These are phyloP conservation scores for Glycine tomentella DNA, from an alignment of 306 rosid genomes.

Conservation along the genomic window DNA sequence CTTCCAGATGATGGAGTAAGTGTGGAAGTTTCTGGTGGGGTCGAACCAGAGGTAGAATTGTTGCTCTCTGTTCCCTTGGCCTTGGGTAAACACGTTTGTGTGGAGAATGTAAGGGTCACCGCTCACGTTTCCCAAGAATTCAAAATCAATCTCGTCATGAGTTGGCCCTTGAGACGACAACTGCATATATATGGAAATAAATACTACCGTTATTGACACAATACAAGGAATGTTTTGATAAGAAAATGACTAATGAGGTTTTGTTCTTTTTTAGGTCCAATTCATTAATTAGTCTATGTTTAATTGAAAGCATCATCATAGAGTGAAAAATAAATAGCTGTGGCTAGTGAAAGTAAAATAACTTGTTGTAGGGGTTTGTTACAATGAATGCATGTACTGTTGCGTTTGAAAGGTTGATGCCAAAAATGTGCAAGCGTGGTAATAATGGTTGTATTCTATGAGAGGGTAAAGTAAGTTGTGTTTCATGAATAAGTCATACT, in stretches of 20 bases:
- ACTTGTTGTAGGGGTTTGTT: slow-evolving; percentile 15
- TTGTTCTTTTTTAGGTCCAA: too few species aligned
- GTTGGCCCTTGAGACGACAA: slow-evolving; percentile 77
- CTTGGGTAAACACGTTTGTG: slow-evolving; percentile 81
- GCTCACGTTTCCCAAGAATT: slow-evolving; percentile 85
- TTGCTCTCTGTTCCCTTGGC: slow-evolving; percentile 83
- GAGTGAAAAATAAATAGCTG: background rate
- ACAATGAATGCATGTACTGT: background rate
- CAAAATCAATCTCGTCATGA: slow-evolving; percentile 93
- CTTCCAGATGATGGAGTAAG: slow-evolving; percentile 86
- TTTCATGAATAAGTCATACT: background rate
- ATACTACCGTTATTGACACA: too few species aligned
- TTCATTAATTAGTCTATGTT: too few species aligned
- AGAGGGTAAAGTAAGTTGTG: background rate
- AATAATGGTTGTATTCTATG: background rate
- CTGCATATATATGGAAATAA: slow-evolving; percentile 44
- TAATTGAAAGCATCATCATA: background rate
- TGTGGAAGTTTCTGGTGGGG: slow-evolving; percentile 89
- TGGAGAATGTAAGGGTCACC: slow-evolving; percentile 87
- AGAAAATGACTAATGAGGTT: too few species aligned
- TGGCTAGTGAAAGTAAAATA: background rate
- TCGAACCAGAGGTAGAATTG: slow-evolving; percentile 90
- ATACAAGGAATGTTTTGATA: too few species aligned
- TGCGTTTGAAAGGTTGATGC: slow-evolving; percentile 35
- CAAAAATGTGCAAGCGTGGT: background rate